Conservation (phyloP, 2,329 filamentous ascomycete genomes). For the Pseudocercospora eumusae region DNA sequence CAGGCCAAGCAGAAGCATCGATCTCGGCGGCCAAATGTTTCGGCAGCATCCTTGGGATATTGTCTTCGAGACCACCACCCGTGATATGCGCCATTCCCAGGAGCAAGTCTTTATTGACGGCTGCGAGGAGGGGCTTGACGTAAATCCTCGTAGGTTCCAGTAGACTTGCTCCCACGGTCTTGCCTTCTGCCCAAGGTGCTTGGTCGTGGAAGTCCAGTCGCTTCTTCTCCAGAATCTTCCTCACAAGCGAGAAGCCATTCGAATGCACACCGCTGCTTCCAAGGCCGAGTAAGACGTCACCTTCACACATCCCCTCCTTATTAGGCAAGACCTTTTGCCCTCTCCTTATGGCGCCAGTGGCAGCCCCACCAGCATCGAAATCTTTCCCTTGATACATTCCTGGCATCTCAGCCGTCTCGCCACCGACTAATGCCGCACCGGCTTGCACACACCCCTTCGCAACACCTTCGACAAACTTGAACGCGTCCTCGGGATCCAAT, state of each 20-base stretch:
- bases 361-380: slow-evolving; percentile 90
- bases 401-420: slow-evolving; percentile 98
- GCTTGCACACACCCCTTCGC: slow-evolving; percentile 82
- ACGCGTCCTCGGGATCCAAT: slow-evolving; percentile 74
- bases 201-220: slow-evolving; percentile 69
- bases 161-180: slow-evolving; percentile 71
- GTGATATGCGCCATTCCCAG: slow-evolving; percentile 98
- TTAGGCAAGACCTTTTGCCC: slow-evolving; percentile 71
- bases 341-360: slow-evolving; percentile 76
- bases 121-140: slow-evolving; percentile 68
- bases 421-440: slow-evolving; percentile 88
- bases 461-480: slow-evolving; percentile 87
- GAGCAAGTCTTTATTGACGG: slow-evolving; percentile 63
- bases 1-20: slow-evolving; percentile 72
- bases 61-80: slow-evolving; percentile 87
- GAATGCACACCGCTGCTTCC: slow-evolving; percentile 87
- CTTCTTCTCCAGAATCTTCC: slow-evolving; percentile 78
- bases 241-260: slow-evolving; percentile 96
- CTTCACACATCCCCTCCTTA: slow-evolving; percentile 71
- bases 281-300: slow-evolving; percentile 83
- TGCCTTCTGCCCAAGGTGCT: slow-evolving; percentile 71
- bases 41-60: slow-evolving; percentile 92
- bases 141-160: slow-evolving; percentile 93
- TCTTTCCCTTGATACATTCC: slow-evolving; percentile 86
- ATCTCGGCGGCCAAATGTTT: slow-evolving; percentile 75